phyloP scores from a whole-genome alignment of 306 rosid species.

The Cicer bijugum region DNA sequence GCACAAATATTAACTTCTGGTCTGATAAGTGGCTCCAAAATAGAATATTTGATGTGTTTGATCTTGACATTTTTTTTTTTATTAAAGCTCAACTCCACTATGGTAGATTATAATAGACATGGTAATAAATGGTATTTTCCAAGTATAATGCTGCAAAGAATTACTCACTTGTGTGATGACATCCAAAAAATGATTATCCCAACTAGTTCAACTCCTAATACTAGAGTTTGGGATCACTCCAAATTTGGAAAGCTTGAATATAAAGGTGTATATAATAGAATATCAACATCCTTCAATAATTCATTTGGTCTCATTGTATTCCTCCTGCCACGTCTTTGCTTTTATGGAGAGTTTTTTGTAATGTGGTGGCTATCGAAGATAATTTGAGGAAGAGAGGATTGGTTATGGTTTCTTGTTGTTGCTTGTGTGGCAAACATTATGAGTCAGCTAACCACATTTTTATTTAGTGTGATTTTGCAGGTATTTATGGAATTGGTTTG shows the following conservation, averaged over 20 bases:
- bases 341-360: too few species aligned
- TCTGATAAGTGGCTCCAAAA: too few species aligned
- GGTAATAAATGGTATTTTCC: too few species aligned
- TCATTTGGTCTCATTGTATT: background rate
- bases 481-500: background rate
- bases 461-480: background rate
- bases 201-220: background rate
- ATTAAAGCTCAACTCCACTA: too few species aligned
- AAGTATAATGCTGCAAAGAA: too few species aligned
- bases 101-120: too few species aligned
- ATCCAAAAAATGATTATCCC: background rate
- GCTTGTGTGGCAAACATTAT: background rate
- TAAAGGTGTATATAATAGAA: background rate
- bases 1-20: too few species aligned
- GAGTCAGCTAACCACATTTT: background rate
- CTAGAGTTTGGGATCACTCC: background rate
- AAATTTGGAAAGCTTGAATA: background rate
- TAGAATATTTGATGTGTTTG: too few species aligned
- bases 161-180: too few species aligned
- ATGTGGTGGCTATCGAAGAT: background rate
- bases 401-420: background rate
- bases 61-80: too few species aligned
- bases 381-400: background rate
- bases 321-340: background rate
- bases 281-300: background rate